Evolutionary conservation across 1,284 basidiomycete species (phyloP).

Genomic region (Ceratobasidium sp.): DNA sequence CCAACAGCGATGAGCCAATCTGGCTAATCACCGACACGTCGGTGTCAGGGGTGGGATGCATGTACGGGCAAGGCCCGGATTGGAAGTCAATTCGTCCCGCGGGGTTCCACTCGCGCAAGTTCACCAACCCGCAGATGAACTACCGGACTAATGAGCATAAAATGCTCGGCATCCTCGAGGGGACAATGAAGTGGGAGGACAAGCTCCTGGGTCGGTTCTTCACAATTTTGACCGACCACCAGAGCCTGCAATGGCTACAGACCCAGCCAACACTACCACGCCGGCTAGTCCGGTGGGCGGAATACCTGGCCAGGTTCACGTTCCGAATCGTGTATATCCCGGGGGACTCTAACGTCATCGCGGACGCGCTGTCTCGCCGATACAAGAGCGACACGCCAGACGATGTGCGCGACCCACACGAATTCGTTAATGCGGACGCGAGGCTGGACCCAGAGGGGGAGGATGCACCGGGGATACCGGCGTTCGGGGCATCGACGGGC

Average conservation of each 20-base stretch:
- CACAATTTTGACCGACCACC: constrained; percentile 57
- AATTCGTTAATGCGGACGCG: constrained; percentile 52
- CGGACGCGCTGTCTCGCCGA: constrained; percentile 49
- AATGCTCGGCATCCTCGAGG: constrained; percentile 56
- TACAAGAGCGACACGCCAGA: constrained; percentile 50
- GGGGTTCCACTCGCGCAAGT: constrained; percentile 57
- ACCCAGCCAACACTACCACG: constrained; percentile 53
- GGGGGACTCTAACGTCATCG: constrained; percentile 49
- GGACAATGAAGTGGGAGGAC: constrained; percentile 56
- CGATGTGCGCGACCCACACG: constrained; percentile 47
- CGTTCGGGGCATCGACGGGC: neutral
- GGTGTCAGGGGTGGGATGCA: constrained; percentile 54
- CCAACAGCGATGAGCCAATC: constrained; percentile 47
- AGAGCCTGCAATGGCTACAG: constrained; percentile 55
- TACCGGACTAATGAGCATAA: constrained; percentile 58
- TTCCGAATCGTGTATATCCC: constrained; percentile 53
- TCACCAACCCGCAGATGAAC: constrained; percentile 56
- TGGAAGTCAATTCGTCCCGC: neutral
- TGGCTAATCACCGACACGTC: constrained; percentile 50
- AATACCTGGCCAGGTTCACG: constrained; percentile 53
- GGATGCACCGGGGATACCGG: constrained; percentile 46
- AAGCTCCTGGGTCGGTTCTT: constrained; percentile 53
- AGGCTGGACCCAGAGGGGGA: constrained; percentile 51
- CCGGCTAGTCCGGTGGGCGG: constrained; percentile 55
- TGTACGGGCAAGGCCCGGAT: constrained; percentile 53